A percentile compares a stretch with the other conserved stretches of the same genome.
phyloP scores from a whole-genome alignment of 108 stramenopile genomes.

The Nitzschia inconspicua region DNA sequence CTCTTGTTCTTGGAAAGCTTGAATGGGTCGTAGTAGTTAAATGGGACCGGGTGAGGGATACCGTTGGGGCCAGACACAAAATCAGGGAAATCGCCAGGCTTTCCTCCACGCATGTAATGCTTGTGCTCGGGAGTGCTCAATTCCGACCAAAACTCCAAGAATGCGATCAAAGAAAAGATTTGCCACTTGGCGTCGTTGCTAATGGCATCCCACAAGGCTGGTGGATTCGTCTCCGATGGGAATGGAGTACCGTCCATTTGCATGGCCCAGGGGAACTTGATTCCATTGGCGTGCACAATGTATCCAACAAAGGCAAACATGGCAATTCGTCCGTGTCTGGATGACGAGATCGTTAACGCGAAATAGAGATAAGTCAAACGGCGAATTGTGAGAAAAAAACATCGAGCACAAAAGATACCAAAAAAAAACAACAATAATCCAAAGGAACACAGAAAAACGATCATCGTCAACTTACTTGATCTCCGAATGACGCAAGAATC shows the following conservation, averaged over 20 bases:
- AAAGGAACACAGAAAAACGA: background rate
- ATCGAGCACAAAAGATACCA: background rate
- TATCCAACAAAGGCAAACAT: conserved; percentile 70
- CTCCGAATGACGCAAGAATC: conserved; percentile 71
- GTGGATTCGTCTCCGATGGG: conserved; percentile 58
- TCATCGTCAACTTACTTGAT: conserved; percentile 49
- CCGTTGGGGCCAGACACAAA: conserved; percentile 48
- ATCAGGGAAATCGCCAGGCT: conserved; percentile 70
- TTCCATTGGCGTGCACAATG: conserved; percentile 56
- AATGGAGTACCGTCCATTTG: conserved; percentile 64
- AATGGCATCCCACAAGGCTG: conserved; percentile 76
- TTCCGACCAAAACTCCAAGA: conserved; percentile 80
- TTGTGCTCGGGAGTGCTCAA: conserved; percentile 46
- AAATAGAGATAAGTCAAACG: background rate
- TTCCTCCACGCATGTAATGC: conserved; percentile 80
- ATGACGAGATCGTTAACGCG: no score
- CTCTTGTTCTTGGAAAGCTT: conserved; percentile 48
- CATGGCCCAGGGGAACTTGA: conserved; percentile 76
- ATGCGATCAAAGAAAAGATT: conserved; percentile 78
- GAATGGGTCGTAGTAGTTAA: conserved; percentile 74
- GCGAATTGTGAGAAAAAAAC: background rate
- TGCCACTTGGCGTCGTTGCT: conserved; percentile 82
- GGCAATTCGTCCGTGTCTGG: conserved; percentile 74
- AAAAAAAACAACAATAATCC: background rate
- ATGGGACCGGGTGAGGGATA: conserved; percentile 81